Evolutionary conservation across 2,329 filamentous ascomycete genomes (phyloP).

Genomic region (Hysterium pulicare): DNA sequence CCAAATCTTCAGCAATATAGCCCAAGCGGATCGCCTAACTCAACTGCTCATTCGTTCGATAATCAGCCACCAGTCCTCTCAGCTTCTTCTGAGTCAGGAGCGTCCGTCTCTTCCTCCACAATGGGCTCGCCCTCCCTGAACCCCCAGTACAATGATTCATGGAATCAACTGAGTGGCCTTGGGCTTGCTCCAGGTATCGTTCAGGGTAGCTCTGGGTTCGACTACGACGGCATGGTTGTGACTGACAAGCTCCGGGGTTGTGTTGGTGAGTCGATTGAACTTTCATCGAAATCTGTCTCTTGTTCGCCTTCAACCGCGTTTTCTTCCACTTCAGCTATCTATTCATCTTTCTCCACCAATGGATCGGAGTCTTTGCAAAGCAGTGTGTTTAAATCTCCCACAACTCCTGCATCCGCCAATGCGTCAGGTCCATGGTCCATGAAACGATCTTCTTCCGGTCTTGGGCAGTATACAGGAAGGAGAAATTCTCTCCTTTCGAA

Average conservation of each 20-base stretch:
- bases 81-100: constrained; percentile 50
- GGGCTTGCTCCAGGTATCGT: constrained; percentile 60
- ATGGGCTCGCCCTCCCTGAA: constrained; percentile 55
- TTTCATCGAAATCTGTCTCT: constrained; percentile 38
- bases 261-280: constrained; percentile 46
- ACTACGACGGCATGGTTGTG: constrained; percentile 48
- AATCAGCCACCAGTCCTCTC: constrained; percentile 45
- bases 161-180: constrained; percentile 58
- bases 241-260: constrained; percentile 43
- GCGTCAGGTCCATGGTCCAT: constrained; percentile 18
- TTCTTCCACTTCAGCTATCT: constrained; percentile 9
- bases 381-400: constrained; percentile 31
- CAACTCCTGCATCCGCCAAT: constrained; percentile 40
- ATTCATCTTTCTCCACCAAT: not conserved
- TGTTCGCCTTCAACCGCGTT: constrained; percentile 17
- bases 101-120: constrained; percentile 50
- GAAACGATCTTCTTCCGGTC: constrained; percentile 6
- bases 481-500: constrained; percentile 28
- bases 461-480: constrained; percentile 7
- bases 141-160: constrained; percentile 57
- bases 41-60: constrained; percentile 46
- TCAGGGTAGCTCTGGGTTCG: constrained; percentile 55
- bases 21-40: constrained; percentile 43
- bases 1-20: constrained; percentile 34
- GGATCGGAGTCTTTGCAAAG: constrained; percentile 4